phyloP scores from a whole-genome alignment of 495 filamentous ascomycete species.

The Staphylotrichum longicolle region DNA sequence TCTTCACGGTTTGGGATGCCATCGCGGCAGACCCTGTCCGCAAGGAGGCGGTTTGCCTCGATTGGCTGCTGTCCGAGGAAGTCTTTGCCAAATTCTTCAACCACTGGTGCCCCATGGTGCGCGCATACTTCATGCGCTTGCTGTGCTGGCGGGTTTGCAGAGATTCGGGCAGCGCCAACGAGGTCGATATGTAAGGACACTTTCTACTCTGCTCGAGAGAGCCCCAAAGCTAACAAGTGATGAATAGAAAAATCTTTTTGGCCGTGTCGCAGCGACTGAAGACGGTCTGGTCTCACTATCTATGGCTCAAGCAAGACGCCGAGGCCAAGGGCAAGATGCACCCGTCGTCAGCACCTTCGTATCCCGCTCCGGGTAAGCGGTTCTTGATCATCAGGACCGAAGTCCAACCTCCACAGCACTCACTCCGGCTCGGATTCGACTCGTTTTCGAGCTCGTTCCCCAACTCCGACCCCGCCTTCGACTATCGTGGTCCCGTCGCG shows the following conservation, averaged over 20 bases:
- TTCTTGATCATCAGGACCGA: constrained; percentile 93
- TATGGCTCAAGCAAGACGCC: constrained; percentile 65
- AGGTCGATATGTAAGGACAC: constrained; percentile 65
- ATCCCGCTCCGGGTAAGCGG: constrained; percentile 84
- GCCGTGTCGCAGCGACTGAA: constrained; percentile 67
- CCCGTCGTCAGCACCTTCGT: constrained; percentile 77
- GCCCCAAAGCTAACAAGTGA: constrained; percentile 13
- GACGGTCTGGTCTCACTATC: constrained; percentile 74
- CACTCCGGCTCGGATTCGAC: constrained; percentile 43
- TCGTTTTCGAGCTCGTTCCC: constrained; percentile 31
- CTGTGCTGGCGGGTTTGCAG: constrained; percentile 89
- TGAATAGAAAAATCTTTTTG: constrained; percentile 62
- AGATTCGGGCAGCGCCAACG: constrained; percentile 64
- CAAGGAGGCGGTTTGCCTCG: constrained; percentile 70
- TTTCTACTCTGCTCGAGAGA: not conserved
- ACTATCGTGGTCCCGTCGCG: constrained; percentile 20
- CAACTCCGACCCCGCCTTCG: constrained; percentile 3
- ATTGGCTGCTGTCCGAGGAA: constrained; percentile 75
- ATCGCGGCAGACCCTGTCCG: constrained; percentile 64
- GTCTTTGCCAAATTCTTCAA: constrained; percentile 84
- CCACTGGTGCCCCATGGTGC: constrained; percentile 98
- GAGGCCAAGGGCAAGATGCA: constrained; percentile 53
- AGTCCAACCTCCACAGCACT: constrained; percentile 54
- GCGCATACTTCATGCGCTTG: constrained; percentile 91
- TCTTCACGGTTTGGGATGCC: constrained; percentile 78